These are phyloP conservation scores for Favolaschia claudopus DNA, from an alignment of 768 basidiomycete species.

Conservation along the genomic window DNA sequence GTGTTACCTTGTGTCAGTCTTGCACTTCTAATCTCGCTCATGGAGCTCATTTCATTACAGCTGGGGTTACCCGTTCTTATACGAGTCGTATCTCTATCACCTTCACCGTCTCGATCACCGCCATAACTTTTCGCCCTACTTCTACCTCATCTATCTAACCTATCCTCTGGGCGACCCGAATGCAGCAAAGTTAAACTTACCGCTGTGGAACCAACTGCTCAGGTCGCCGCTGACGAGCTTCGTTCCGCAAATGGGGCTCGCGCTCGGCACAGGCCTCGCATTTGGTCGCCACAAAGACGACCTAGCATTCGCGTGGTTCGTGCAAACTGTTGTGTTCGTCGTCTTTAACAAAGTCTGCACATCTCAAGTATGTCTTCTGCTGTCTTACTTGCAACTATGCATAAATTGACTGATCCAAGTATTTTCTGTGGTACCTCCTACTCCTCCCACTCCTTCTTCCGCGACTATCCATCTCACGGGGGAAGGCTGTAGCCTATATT, in stretches of 20 bases:
- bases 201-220: conserved; percentile 52
- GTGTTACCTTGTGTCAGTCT: conserved; percentile 80
- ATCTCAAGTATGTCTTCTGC: conserved; percentile 69
- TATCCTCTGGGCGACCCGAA: conserved; percentile 58
- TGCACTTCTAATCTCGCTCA: conserved; percentile 13
- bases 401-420: conserved; percentile 54
- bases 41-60: conserved; percentile 46
- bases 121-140: conserved; percentile 98
- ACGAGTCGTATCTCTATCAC: conserved; percentile 95
- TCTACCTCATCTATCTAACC: conserved; percentile 92
- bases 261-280: conserved; percentile 75
- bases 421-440: conserved; percentile 96
- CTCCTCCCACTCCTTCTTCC: conserved; percentile 87
- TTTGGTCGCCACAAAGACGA: conserved; percentile 66
- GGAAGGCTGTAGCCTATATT: conserved; percentile 48
- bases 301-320: conserved; percentile 86
- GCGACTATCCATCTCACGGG: conserved; percentile 58
- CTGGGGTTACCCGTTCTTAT: conserved; percentile 93
- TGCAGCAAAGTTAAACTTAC: conserved; percentile 26
- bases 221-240: conserved; percentile 85
- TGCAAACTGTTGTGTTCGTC: conserved; percentile 92
- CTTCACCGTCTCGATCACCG: conserved; percentile 91
- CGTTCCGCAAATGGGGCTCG: conserved; percentile 79
- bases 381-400: background rate
- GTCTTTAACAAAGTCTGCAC: conserved; percentile 99